Evolutionary conservation across 495 filamentous ascomycete species (phyloP), one percentile per base, ranked within the genome.

Genomic region (Penicillium egyptiacum): DNA sequence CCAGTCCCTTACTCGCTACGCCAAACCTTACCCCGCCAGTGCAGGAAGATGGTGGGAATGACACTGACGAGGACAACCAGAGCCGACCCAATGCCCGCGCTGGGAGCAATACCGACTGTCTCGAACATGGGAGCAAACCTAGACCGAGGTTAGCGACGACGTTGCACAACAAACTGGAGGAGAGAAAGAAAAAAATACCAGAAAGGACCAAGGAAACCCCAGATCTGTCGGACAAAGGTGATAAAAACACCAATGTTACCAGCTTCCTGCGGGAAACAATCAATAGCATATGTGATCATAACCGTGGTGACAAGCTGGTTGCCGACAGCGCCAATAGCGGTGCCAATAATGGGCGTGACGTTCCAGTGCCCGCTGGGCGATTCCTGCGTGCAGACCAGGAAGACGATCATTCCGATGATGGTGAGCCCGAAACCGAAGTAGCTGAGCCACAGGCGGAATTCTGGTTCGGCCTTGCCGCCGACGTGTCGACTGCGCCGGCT

Each of bases 151-250:
- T 53, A 66, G 48, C 53, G 7, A 56, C 17, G 5, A 47, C 4
- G 31, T 33, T 12, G 54, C 47, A 7, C 20, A 50, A 20, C n/a
- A 50, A 10, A 44, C 22, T 11, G 43, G 42, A 45, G 6, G 35
- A 3, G 35, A n/a, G 16, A 53, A 35, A 37, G 35, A 14, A 45
- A 9, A 9, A 51, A 42, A 55, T 58, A 81, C 77, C 79, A 83
- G 61, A 83, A 83, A 5, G 78, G 78, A 20, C 81, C 81, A 56
- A 84, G 76, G 61, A 84, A 84, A 0, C 80, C 79, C 80, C 79
- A 83, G 22, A 71, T 76, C 51, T 79, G 75, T 9, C 81, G 65
- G 28, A 83, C 71, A 53, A 83, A 76, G 9, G 70, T 82, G 55
- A 83, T 70, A 50, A 82, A 82, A 1, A 84, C 80, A 40, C 80